Base-by-base conservation (phyloP, 1,139 yeast genomes). In the Blastobotrys apis region DNA sequence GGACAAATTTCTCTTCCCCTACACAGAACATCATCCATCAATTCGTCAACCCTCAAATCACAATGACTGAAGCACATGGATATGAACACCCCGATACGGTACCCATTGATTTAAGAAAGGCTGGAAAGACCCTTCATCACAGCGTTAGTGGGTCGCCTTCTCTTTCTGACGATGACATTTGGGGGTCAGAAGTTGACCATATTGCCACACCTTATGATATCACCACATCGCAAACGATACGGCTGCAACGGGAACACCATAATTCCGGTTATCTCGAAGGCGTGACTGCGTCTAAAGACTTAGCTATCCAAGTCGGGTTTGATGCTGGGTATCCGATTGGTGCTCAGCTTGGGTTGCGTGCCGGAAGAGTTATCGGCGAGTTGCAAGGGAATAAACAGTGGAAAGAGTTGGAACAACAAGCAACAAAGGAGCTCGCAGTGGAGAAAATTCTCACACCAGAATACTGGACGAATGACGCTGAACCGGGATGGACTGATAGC, bases 261-360 rank as follows among this genome's bases (percentile, higher is more conserved):
- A 85, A 85, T 53, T 82, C 83, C 49, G 97, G 97, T 0, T 90
- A 86, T 56, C 64, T 86, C 2, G 96, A 84, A 50, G 97, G 97
- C 0, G 62, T 88, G 5, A 70, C 85, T 0, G 64, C 64, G n/a
- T 77, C 87, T 3, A 82, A 85, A 55, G 94, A 85, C 51, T 63
- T 65, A 12, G 77, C 82, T 33, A 67, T 88, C 20, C 97, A 90
- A 57, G 58, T 65, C 5, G 97, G 96, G 0, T 90, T 90, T 59
- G 94, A 90, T 58, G 71, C 65, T 3, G 94, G 90, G 1, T 90
- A 79, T 57, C 87, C 88, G 0, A 55, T 67, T 2, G 97, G 97
- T 1, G 88, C 94, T 0, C 55, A 59, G 3, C 54, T 88, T 3
- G 97, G 95, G 0, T 65, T 76, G 0, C 56, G 67, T 15, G 82